A percentile compares a stretch with the other conserved stretches of the same genome.
Evolutionary conservation across 148 eudicot species (phyloP).

Genomic region (Vaccinium myrtillus): DNA sequence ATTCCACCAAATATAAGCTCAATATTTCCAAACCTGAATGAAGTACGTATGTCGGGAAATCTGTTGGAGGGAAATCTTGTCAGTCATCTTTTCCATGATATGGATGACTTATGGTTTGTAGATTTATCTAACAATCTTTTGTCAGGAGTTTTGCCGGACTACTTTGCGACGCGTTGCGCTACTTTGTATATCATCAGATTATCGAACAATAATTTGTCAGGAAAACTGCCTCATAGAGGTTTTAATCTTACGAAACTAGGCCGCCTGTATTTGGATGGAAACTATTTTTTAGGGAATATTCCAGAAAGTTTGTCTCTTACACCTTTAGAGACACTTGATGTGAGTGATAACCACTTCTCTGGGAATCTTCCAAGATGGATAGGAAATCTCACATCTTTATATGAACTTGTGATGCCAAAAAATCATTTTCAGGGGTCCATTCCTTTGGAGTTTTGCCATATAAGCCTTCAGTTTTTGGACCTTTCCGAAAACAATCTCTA

Average conservation of each 20-base stretch:
- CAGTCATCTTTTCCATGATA: too few species aligned
- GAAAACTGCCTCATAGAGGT: not conserved
- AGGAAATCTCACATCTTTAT: not conserved
- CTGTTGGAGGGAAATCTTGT: not conserved
- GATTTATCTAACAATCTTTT: too few species aligned
- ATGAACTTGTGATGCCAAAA: not conserved
- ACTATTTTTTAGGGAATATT: not conserved
- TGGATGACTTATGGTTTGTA: too few species aligned
- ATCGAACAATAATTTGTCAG: not conserved
- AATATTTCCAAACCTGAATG: not conserved
- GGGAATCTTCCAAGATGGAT: not conserved
- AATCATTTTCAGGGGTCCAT: conserved; percentile 11
- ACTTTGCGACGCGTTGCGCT: too few species aligned
- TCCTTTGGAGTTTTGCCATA: not conserved
- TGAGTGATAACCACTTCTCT: not conserved
- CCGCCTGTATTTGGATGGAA: not conserved
- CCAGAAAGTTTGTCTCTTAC: not conserved
- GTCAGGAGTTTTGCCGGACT: too few species aligned
- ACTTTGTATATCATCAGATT: too few species aligned
- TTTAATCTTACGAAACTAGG: not conserved
- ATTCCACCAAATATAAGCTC: not conserved
- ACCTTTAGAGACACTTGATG: not conserved
- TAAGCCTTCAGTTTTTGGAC: not conserved
- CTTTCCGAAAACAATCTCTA: not conserved
- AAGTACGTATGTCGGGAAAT: not conserved